phyloP scores from a whole-genome alignment of 345 rosid species.

The Conringia planisiliqua region DNA sequence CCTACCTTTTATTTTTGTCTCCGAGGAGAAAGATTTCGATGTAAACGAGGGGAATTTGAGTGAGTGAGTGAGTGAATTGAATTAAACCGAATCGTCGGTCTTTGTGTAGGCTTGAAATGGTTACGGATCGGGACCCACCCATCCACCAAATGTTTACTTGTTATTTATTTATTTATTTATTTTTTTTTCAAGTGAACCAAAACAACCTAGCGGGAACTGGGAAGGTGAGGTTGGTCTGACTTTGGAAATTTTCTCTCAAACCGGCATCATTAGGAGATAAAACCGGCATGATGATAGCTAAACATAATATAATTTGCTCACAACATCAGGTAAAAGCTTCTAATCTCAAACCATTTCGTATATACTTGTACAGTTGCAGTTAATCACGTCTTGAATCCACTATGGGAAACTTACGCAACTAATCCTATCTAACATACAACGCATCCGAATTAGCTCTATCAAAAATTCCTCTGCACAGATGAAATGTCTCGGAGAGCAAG shows the following conservation, averaged over 20 bases:
- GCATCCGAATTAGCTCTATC: constrained; percentile 4
- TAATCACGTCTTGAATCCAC: background rate
- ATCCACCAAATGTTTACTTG: background rate
- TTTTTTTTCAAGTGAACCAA: background rate
- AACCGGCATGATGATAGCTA: background rate
- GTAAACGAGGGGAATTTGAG: background rate
- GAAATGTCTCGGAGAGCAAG: constrained; percentile 26
- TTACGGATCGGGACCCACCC: background rate
- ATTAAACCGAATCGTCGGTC: background rate
- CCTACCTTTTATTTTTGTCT: background rate
- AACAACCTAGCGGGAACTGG: background rate
- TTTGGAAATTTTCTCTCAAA: background rate
- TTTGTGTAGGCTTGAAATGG: background rate
- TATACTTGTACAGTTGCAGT: constrained; percentile 17
- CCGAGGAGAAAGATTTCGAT: background rate
- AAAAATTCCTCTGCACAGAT: constrained; percentile 29
- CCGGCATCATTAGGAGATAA: background rate
- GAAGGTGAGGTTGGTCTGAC: background rate
- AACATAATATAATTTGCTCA: background rate
- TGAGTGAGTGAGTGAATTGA: background rate
- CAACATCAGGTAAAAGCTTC: background rate
- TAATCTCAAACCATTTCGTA: background rate
- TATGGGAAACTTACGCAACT: background rate
- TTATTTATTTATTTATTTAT: too few species aligned
- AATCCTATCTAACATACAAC: background rate